These are phyloP conservation scores for Taphrina pruni DNA, from an alignment of 1,139 yeast genomes.

Conservation along the genomic window DNA sequence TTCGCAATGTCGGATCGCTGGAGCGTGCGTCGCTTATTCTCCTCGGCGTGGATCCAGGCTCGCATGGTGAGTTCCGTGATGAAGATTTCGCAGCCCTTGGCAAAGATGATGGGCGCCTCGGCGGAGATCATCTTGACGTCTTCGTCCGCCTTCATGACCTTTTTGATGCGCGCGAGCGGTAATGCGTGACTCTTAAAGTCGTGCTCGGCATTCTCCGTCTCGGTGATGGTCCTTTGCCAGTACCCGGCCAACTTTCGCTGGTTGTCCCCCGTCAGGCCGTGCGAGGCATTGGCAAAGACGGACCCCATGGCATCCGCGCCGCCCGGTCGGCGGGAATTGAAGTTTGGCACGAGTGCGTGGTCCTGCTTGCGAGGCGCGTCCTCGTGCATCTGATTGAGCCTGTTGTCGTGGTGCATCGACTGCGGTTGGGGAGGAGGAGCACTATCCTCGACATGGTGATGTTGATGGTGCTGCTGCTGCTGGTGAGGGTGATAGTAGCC, in stretches of 20 bases:
- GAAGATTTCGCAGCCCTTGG: conserved; percentile 96
- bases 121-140: conserved; percentile 97
- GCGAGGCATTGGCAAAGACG: conserved; percentile 83
- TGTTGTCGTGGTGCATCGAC: conserved; percentile 20
- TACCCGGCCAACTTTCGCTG: conserved; percentile 90
- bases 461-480: no score
- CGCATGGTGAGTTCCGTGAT: conserved; percentile 96
- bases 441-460: background rate
- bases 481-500: conserved; percentile 5
- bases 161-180: conserved; percentile 88
- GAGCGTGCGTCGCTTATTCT: conserved; percentile 87
- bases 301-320: conserved; percentile 4
- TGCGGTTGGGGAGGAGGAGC: background rate
- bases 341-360: conserved; percentile 16
- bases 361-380: conserved; percentile 12
- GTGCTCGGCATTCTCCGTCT: conserved; percentile 85
- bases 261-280: conserved; percentile 82
- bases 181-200: conserved; percentile 93
- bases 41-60: conserved; percentile 99
- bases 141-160: conserved; percentile 97
- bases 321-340: background rate
- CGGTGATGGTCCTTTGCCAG: conserved; percentile 94
- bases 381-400: conserved; percentile 1
- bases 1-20: conserved; percentile 95
- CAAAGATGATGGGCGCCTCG: conserved; percentile 95